Percentiles rank a stretch among this genome's conserved stretches.
phyloP scores from a whole-genome alignment of 108 stramenopile species.

The Nitzschia sp. region DNA sequence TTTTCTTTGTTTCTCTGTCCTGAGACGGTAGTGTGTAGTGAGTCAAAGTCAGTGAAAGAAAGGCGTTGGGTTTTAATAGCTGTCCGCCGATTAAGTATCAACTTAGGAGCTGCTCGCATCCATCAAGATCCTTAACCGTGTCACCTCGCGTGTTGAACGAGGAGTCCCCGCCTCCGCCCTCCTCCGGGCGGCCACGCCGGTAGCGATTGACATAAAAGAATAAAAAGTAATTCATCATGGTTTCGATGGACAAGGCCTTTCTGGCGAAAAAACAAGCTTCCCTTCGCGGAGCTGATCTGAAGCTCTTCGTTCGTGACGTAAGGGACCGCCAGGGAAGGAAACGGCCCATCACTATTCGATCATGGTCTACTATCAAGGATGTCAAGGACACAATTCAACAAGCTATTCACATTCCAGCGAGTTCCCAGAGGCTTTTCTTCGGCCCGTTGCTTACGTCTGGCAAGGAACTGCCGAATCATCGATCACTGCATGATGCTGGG shows the following conservation, averaged over 20 bases:
- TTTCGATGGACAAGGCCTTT: constrained; percentile 20
- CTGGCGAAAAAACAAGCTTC: constrained; percentile 13
- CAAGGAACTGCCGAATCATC: constrained; percentile 74
- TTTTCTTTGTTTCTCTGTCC: not conserved
- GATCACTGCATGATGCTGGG: constrained; percentile 84
- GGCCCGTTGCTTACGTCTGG: constrained; percentile 71
- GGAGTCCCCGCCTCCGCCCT: constrained; percentile 25
- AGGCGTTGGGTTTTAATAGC: too few species aligned
- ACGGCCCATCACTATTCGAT: constrained; percentile 65
- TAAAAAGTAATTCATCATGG: constrained; percentile 10
- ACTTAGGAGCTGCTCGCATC: not conserved
- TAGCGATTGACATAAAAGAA: constrained; percentile 14
- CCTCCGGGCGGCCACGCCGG: constrained; percentile 18
- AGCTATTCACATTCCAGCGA: constrained; percentile 65
- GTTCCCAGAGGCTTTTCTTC: constrained; percentile 72
- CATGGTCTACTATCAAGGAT: constrained; percentile 87
- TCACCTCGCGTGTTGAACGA: constrained; percentile 6
- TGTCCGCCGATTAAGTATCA: too few species aligned
- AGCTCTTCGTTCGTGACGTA: constrained; percentile 81
- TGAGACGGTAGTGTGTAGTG: not conserved
- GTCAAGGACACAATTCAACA: constrained; percentile 74
- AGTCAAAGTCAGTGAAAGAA: not conserved
- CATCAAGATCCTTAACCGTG: constrained; percentile 4
- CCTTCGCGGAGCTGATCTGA: constrained; percentile 55
- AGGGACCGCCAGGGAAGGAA: constrained; percentile 66